Evolutionary conservation across 768 basidiomycete species (phyloP).

Genomic region (Tulasnella sp.): DNA sequence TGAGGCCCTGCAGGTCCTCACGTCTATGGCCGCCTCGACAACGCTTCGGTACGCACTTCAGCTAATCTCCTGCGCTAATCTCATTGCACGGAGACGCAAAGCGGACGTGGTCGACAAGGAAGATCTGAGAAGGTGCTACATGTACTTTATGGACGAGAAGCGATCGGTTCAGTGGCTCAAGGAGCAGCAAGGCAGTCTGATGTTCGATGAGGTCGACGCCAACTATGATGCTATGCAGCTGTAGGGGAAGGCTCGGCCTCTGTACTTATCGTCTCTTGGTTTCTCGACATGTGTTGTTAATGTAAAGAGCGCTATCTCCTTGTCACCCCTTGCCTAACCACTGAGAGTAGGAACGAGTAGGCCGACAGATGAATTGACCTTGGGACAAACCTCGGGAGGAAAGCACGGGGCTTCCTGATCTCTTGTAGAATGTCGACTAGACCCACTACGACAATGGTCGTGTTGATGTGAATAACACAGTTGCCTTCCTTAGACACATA

Average conservation of each 20-base stretch:
- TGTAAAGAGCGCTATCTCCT: too few relatives aligned
- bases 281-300: too few relatives aligned
- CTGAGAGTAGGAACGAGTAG: too few relatives aligned
- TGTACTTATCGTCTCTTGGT: too few relatives aligned
- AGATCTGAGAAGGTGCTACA: conserved; percentile 75
- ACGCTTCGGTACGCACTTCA: conserved; percentile 91
- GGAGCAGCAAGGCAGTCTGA: conserved; percentile 33
- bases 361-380: too few relatives aligned
- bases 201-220: conserved; percentile 29
- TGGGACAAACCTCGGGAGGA: too few relatives aligned
- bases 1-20: conserved; percentile 67
- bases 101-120: conserved; percentile 69
- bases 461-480: too few relatives aligned
- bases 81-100: conserved; percentile 76
- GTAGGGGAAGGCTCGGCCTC: neutral
- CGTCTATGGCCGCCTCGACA: conserved; percentile 78
- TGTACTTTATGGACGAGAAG: conserved; percentile 88
- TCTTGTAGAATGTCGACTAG: too few relatives aligned
- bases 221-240: conserved; percentile 5
- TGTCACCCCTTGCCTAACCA: too few relatives aligned
- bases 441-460: too few relatives aligned
- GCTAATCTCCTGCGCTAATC: conserved; percentile 83
- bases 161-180: conserved; percentile 85
- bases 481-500: too few relatives aligned
- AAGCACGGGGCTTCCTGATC: too few relatives aligned